Evolutionary conservation across 164 flowering plant genomes (phyloP), one percentile per base, ranked within the genome.

Genomic region (Aristolochia fimbriata): DNA sequence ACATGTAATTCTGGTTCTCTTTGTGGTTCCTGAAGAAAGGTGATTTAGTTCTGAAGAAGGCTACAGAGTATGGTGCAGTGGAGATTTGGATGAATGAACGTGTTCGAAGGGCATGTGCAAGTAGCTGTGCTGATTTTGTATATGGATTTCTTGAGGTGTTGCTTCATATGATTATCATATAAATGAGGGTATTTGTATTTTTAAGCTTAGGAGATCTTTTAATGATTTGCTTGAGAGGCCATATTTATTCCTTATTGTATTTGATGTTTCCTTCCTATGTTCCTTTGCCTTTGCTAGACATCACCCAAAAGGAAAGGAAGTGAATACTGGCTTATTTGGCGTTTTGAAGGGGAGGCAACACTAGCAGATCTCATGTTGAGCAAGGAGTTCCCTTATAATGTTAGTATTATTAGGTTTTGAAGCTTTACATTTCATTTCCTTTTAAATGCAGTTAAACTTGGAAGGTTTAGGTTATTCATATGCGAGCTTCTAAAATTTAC

Each of bases 61-160:
- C 97, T 20, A 86, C 91, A 27, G 99, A 93, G 66, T 93, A 86
- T 80, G 97, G 99, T 43, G 99, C 99, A 21, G 99, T 93, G 41
- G 99, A 93, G 77, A 90, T 93, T 75, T 93, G 99, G 99, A 93
- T 93, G 99, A 93, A 93, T 59, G 99, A 93, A 78, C 86, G 97
- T 51, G 96, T 79, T 3, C 74, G 99, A 55, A 74, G 99, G 75
- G 99, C 99, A 68, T 93, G 97, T 71, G 76, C 89, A 31, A 90
- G 64, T 63, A 88, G 99, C 65, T 93, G 99, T 76, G 99, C 99
- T 24, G 97, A 90, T 74, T 93, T 90, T 73, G 51, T 90, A 37
- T 83, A 90, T 31, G 99, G 97, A 43, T 93, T 90, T 77, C 88
- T 78, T 54, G 97, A 93, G 97, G 97, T 93, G 67, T 67, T 70